Percentiles rank a stretch among this genome's conserved stretches.
Conservation (phyloP, 1,139 yeast genomes). For the Wickerhamomyces sp. region DNA sequence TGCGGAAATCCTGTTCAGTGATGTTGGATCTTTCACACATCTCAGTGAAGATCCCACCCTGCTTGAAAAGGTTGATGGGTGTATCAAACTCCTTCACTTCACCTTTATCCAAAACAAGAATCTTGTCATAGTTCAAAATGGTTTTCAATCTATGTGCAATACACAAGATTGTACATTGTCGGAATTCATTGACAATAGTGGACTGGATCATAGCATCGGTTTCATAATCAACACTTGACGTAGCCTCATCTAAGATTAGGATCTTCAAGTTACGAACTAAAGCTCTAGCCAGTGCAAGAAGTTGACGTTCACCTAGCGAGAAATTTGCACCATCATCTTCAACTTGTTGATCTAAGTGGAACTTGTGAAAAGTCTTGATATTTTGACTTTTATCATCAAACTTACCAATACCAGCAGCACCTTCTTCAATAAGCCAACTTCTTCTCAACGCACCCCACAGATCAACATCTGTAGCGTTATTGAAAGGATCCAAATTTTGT, state of each 20-base stretch:
- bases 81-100: conserved; percentile 47
- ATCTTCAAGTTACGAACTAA: conserved; percentile 53
- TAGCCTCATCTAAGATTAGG: conserved; percentile 64
- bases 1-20: conserved; percentile 23
- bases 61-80: conserved; percentile 36
- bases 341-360: conserved; percentile 51
- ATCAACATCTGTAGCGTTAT: conserved; percentile 42
- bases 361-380: conserved; percentile 37
- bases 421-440: conserved; percentile 45
- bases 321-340: conserved; percentile 62
- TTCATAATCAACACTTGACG: conserved; percentile 64
- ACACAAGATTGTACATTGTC: conserved; percentile 54
- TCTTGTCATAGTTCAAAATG: conserved; percentile 49
- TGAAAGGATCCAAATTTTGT: conserved; percentile 65
- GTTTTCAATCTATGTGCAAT: conserved; percentile 65
- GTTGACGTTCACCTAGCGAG: conserved; percentile 64
- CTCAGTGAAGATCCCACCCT: conserved; percentile 39
- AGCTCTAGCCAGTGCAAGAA: conserved; percentile 63
- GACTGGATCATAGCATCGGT: conserved; percentile 58
- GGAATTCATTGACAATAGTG: conserved; percentile 50
- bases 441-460: conserved; percentile 53
- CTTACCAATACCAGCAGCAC: conserved; percentile 12
- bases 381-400: conserved; percentile 9
- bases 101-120: conserved; percentile 54
- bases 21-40: conserved; percentile 53